Evolutionary conservation across 352 stramenopile genomes (phyloP).

Genomic region (Pythium vanterpoolii): DNA sequence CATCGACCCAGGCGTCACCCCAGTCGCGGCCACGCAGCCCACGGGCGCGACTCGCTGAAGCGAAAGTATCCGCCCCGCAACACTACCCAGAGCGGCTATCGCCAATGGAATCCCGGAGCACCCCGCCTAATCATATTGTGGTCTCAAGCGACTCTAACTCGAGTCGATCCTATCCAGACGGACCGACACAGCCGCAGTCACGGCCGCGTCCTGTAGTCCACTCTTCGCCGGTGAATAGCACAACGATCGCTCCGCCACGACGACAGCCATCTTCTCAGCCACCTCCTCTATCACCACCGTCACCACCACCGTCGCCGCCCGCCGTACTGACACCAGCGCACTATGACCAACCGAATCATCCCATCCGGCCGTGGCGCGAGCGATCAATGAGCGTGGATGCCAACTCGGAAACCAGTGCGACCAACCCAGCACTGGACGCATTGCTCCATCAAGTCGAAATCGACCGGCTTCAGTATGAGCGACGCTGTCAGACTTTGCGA

Average conservation of each 20-base stretch:
- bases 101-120: no score
- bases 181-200: background rate
- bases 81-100: background rate
- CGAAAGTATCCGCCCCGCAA: background rate
- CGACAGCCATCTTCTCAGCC: no score
- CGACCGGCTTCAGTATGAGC: slow-evolving; percentile 1
- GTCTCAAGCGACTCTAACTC: no score
- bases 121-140: no score
- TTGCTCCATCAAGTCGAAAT: background rate
- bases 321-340: background rate
- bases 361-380: background rate
- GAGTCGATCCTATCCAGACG: background rate
- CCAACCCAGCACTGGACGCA: background rate
- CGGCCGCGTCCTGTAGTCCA: background rate
- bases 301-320: background rate
- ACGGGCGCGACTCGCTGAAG: background rate
- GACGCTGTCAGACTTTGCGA: background rate
- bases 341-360: background rate
- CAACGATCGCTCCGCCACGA: background rate
- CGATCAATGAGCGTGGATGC: background rate
- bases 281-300: no score
- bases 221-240: background rate
- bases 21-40: background rate
- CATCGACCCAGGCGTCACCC: background rate
- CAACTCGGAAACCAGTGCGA: background rate